A percentile compares a stretch with the other conserved stretches of the same genome.
phyloP scores from a whole-genome alignment of 2,329 filamentous ascomycete species.

The Knufia petricola region DNA sequence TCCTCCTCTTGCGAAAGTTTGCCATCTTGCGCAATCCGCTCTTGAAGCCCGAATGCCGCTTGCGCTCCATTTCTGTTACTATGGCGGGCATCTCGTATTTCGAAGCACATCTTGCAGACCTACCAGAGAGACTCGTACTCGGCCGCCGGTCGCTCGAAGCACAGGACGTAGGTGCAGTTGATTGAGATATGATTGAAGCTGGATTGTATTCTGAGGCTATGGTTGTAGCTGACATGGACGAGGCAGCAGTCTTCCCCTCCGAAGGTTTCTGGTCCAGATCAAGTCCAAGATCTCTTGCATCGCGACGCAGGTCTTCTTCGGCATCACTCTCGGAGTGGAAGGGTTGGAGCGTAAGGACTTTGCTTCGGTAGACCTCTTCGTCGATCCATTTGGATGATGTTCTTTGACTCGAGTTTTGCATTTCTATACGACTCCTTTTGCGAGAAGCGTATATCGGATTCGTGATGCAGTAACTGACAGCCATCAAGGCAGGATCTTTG shows the following conservation, averaged over 20 bases:
- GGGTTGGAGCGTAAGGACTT: constrained; percentile 29
- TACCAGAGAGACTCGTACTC: constrained; percentile 12
- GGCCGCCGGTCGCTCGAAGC: constrained; percentile 20
- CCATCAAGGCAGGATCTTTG: constrained; percentile 15
- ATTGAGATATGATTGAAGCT: constrained; percentile 20
- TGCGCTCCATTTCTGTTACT: constrained; percentile 14
- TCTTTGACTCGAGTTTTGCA: constrained; percentile 11
- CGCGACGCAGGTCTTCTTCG: constrained; percentile 30
- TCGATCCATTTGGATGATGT: constrained; percentile 24
- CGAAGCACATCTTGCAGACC: constrained; percentile 9
- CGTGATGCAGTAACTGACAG: constrained; percentile 12
- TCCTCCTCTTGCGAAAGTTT: constrained; percentile 18
- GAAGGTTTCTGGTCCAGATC: constrained; percentile 27
- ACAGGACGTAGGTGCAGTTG: constrained; percentile 22
- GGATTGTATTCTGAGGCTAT: constrained; percentile 19
- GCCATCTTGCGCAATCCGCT: constrained; percentile 20
- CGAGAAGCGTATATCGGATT: constrained; percentile 9
- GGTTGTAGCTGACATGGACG: constrained; percentile 21
- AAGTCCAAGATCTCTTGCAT: constrained; percentile 31
- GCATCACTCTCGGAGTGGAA: constrained; percentile 30
- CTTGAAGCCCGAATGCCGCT: constrained; percentile 17
- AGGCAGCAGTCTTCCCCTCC: too few relatives aligned
- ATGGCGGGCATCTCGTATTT: constrained; percentile 11
- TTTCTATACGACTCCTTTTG: constrained; percentile 12
- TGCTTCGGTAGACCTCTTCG: constrained; percentile 30